Evolutionary conservation across 176 grass and related monocot species (phyloP).

Genomic region (Zea luxurians): DNA sequence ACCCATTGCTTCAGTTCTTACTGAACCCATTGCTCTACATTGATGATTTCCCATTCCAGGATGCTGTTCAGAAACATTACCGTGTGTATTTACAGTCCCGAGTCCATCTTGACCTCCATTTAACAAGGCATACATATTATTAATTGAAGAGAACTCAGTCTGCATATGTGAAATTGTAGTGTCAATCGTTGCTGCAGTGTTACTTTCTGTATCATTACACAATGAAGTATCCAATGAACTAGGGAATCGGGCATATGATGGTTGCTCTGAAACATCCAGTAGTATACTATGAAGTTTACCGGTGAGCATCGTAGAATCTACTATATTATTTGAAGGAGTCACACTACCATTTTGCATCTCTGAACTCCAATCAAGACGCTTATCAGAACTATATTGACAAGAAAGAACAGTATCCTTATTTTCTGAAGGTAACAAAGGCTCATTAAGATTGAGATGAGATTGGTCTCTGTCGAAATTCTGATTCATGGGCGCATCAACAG

Average conservation of each 20-base stretch:
- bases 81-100: constrained; percentile 40
- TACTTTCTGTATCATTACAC: constrained; percentile 39
- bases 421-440: constrained; percentile 31
- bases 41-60: constrained; percentile 32
- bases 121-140: constrained; percentile 30
- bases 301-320: constrained; percentile 22
- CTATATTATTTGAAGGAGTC: constrained; percentile 30
- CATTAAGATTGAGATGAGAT: constrained; percentile 28
- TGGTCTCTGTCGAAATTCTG: constrained; percentile 29
- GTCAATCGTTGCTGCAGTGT: constrained; percentile 10
- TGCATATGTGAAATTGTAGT: constrained; percentile 28
- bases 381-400: constrained; percentile 41
- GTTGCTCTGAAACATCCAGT: constrained; percentile 32
- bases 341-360: constrained; percentile 33
- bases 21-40: constrained; percentile 29
- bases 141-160: constrained; percentile 16
- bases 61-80: neutral
- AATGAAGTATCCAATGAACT: constrained; percentile 31
- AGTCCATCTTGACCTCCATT: constrained; percentile 45
- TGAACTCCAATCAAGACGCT: constrained; percentile 48
- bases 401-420: constrained; percentile 31
- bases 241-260: constrained; percentile 30
- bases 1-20: neutral
- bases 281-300: constrained; percentile 28
- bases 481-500: neutral